phyloP scores from a whole-genome alignment of 2,329 filamentous ascomycete species.

The Aspergillus awamori region DNA sequence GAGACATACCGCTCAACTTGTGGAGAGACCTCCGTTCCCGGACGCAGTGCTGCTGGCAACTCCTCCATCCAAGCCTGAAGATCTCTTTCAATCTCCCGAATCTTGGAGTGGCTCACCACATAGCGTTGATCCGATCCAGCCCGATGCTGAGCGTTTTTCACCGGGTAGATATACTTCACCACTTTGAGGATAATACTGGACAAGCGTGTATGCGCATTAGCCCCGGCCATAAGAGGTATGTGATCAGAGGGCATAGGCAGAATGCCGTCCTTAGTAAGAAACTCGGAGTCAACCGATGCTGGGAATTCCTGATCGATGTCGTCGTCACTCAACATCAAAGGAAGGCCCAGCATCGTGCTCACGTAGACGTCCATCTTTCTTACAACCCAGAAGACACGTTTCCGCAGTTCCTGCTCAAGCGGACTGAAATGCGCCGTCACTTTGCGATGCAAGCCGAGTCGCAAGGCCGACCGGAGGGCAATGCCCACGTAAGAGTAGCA shows the following conservation, averaged over 20 bases:
- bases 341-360: conserved; percentile 52
- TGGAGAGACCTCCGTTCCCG: conserved; percentile 73
- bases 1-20: conserved; percentile 73
- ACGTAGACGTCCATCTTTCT: conserved; percentile 56
- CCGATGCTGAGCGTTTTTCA: conserved; percentile 53
- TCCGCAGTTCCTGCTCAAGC: conserved; percentile 72
- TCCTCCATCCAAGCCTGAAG: conserved; percentile 65
- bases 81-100: conserved; percentile 66
- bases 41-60: conserved; percentile 75
- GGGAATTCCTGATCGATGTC: conserved; percentile 56
- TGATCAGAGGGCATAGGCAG: conserved; percentile 57
- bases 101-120: conserved; percentile 65
- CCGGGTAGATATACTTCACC: conserved; percentile 65
- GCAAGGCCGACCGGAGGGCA: conserved; percentile 72
- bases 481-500: conserved; percentile 82
- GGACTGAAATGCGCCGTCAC: conserved; percentile 70
- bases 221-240: conserved; percentile 61
- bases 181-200: conserved; percentile 63
- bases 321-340: conserved; percentile 53
- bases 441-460: conserved; percentile 76
- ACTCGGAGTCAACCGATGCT: conserved; percentile 50
- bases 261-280: conserved; percentile 50
- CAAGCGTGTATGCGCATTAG: conserved; percentile 63
- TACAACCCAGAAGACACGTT: conserved; percentile 61
- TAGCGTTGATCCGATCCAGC: conserved; percentile 58